Conservation (phyloP, 1,284 basidiomycete species). For the Golubevia pallescens region DNA sequence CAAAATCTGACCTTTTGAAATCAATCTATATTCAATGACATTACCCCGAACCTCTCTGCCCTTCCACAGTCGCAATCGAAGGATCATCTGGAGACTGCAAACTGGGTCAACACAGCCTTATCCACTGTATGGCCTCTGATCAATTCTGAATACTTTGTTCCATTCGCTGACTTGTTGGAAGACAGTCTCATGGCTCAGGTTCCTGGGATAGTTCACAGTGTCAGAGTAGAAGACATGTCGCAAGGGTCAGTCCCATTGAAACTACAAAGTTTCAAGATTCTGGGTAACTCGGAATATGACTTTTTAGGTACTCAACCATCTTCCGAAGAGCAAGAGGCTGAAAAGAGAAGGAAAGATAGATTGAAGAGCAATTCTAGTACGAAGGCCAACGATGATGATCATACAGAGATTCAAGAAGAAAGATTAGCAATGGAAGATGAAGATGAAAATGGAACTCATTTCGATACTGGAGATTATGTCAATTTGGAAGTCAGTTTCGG, state of each 20-base stretch:
- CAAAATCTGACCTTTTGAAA: background rate
- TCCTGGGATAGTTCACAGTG: slow-evolving; percentile 47
- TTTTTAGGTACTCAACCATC: slow-evolving; percentile 14
- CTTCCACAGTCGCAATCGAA: background rate
- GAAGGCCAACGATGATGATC: background rate
- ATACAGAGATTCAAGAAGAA: slow-evolving; percentile 1
- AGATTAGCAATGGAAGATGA: background rate
- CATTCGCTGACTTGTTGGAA: slow-evolving; percentile 54
- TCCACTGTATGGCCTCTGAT: slow-evolving; percentile 50
- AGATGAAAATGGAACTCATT: background rate
- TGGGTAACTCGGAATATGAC: slow-evolving; percentile 22
- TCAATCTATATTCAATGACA: too few relatives aligned
- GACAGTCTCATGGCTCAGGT: slow-evolving; percentile 57
- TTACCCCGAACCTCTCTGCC: too few relatives aligned
- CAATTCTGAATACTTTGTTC: slow-evolving; percentile 47
- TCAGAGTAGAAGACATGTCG: slow-evolving; percentile 52
- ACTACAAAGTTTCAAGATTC: slow-evolving; percentile 37
- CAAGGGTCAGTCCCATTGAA: slow-evolving; percentile 45
- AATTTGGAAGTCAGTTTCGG: slow-evolving; percentile 44
- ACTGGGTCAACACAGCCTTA: slow-evolving; percentile 53
- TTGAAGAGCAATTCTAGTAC: too few relatives aligned
- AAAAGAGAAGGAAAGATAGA: background rate
- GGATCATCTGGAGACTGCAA: slow-evolving; percentile 32
- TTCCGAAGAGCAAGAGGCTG: background rate
- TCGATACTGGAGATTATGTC: slow-evolving; percentile 47